Evolutionary conservation across 1,284 basidiomycete species (phyloP).

Genomic region (Trametes sp.): DNA sequence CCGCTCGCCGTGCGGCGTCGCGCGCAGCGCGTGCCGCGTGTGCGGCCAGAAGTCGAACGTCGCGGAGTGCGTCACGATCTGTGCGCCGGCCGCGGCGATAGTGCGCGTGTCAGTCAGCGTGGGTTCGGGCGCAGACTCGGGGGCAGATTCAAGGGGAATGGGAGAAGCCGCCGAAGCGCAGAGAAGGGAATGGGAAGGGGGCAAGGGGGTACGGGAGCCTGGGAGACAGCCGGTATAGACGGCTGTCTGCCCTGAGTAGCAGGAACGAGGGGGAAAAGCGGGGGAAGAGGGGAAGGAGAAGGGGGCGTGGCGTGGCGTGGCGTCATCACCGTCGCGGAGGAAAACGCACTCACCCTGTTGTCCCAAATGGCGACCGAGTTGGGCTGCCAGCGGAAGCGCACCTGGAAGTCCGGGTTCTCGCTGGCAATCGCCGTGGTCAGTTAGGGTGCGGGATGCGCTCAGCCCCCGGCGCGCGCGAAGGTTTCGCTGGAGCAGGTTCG

Average conservation of each 20-base stretch:
- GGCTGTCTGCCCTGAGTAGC: background rate
- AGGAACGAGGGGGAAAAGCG: background rate
- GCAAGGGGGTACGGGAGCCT: background rate
- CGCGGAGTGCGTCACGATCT: constrained; percentile 79
- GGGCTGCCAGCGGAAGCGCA: constrained; percentile 74
- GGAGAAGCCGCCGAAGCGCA: background rate
- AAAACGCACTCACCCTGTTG: constrained; percentile 59
- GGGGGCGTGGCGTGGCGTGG: background rate
- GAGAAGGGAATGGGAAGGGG: background rate
- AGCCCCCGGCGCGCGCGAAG: constrained; percentile 16
- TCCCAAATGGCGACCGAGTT: constrained; percentile 80
- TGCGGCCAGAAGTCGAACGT: constrained; percentile 82
- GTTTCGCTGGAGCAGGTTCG: constrained; percentile 1
- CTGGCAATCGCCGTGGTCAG: constrained; percentile 35
- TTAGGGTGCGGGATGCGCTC: constrained; percentile 17
- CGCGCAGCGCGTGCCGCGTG: constrained; percentile 78
- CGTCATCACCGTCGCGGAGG: constrained; percentile 19
- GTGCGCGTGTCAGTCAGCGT: constrained; percentile 15
- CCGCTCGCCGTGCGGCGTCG: constrained; percentile 83
- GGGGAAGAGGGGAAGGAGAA: background rate
- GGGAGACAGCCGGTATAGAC: background rate
- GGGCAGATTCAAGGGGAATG: too few relatives aligned
- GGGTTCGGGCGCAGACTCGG: background rate
- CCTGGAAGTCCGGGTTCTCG: constrained; percentile 74
- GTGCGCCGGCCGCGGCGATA: constrained; percentile 3